These are phyloP conservation scores for Bauhinia variegata DNA, from an alignment of 306 rosid species.

Conservation along the genomic window DNA sequence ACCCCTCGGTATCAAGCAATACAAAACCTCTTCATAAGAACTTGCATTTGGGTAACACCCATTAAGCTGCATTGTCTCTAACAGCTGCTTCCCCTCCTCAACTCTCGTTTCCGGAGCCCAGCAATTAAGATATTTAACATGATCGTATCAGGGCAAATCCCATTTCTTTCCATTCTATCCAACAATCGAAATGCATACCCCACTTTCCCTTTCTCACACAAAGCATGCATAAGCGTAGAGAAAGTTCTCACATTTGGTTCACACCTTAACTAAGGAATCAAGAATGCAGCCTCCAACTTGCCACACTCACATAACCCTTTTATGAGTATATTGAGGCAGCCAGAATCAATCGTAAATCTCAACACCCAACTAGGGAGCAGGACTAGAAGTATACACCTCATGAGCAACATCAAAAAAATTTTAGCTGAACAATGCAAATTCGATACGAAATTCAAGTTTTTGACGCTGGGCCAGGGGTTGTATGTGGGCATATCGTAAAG, in stretches of 20 bases:
- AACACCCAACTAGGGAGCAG: slow-evolving; percentile 58
- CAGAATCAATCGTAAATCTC: slow-evolving; percentile 65
- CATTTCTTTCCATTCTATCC: slow-evolving; percentile 59
- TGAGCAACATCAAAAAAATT: slow-evolving; percentile 53
- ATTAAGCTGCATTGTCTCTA: slow-evolving; percentile 61
- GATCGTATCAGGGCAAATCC: slow-evolving; percentile 57
- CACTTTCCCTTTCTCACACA: slow-evolving; percentile 62
- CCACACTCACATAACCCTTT: slow-evolving; percentile 70
- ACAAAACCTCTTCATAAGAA: slow-evolving; percentile 71
- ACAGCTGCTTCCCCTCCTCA: slow-evolving; percentile 58
- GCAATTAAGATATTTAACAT: slow-evolving; percentile 65
- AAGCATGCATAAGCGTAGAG: slow-evolving; percentile 68
- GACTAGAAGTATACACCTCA: slow-evolving; percentile 50
- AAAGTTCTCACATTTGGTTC: slow-evolving; percentile 59
- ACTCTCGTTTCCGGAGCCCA: slow-evolving; percentile 64
- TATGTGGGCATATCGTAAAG: slow-evolving; percentile 67
- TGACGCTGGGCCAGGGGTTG: slow-evolving; percentile 51
- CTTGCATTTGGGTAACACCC: slow-evolving; percentile 67
- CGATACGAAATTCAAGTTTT: slow-evolving; percentile 71
- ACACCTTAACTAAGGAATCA: slow-evolving; percentile 51
- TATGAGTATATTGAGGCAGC: slow-evolving; percentile 68
- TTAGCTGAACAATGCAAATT: slow-evolving; percentile 60
- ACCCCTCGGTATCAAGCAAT: slow-evolving; percentile 56
- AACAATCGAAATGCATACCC: slow-evolving; percentile 66
- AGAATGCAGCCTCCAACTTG: slow-evolving; percentile 56